phyloP scores from a whole-genome alignment of 192 early-diverging fungal genomes.

The Rhizophagus sp. region DNA sequence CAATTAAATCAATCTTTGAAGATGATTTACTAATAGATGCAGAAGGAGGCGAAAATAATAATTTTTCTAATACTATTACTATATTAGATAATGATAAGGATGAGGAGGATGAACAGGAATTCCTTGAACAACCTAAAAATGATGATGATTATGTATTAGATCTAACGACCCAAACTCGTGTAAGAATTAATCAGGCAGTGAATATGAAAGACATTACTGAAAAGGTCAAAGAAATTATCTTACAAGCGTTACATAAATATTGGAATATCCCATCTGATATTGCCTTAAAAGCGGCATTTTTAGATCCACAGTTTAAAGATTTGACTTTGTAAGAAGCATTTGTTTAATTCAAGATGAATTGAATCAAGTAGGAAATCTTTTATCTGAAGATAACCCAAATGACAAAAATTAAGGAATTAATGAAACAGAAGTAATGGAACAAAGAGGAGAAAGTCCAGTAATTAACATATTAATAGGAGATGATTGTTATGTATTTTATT shows the following conservation, averaged over 20 bases:
- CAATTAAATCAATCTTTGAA: not conserved
- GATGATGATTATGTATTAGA: not conserved
- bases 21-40: not conserved
- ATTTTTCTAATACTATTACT: not conserved
- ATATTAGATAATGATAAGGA: not conserved
- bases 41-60: not conserved
- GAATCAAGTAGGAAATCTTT: not conserved
- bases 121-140: not conserved
- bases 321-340: not conserved
- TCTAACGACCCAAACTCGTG: not conserved
- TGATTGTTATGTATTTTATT: no score
- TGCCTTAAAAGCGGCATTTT: not conserved
- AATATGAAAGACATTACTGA: not conserved
- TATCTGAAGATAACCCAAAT: no score
- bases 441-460: no score
- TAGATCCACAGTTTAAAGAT: slow-evolving; percentile 3
- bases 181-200: not conserved
- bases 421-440: no score
- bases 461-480: no score
- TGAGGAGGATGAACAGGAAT: not conserved
- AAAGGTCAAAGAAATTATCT: not conserved
- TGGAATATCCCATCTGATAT: not conserved
- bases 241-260: not conserved
- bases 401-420: no score
- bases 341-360: not conserved